A percentile compares a stretch with the other conserved stretches of the same genome.
These are phyloP conservation scores for Corynespora cassiicola DNA, from an alignment of 2,329 filamentous ascomycete genomes.

Conservation along the genomic window DNA sequence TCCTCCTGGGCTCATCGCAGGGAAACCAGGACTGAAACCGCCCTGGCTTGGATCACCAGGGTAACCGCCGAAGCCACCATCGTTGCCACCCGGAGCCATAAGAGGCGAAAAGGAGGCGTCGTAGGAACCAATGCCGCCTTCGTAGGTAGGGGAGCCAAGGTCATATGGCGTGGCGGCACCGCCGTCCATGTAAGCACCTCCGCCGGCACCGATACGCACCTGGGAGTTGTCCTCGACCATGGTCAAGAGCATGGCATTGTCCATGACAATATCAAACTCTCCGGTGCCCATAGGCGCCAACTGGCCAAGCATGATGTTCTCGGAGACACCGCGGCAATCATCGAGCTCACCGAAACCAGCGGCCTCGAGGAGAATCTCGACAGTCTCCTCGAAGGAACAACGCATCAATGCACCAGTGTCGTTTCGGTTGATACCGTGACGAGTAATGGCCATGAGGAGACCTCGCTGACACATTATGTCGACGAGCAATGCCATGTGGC, in stretches of 20 bases:
- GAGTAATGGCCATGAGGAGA: conserved; percentile 92
- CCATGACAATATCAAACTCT: conserved; percentile 91
- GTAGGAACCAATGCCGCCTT: conserved; percentile 62
- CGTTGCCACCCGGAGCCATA: conserved; percentile 67
- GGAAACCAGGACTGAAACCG: conserved; percentile 71
- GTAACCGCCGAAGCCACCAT: conserved; percentile 66
- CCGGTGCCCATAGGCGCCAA: conserved; percentile 97
- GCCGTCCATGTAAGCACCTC: conserved; percentile 73
- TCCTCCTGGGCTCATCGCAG: conserved; percentile 69
- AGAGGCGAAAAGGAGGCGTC: conserved; percentile 77
- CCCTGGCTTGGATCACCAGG: conserved; percentile 69
- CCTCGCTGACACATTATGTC: conserved; percentile 98
- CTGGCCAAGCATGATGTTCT: conserved; percentile 98
- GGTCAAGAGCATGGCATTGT: conserved; percentile 94
- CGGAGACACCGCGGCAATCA: conserved; percentile 96
- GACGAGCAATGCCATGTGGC: conserved; percentile 91
- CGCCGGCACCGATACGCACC: conserved; percentile 70
- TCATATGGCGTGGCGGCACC: conserved; percentile 96
- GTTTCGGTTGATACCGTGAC: conserved; percentile 97
- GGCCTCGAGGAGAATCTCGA: conserved; percentile 96
- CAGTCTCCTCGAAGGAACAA: conserved; percentile 99
- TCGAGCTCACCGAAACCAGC: conserved; percentile 94
- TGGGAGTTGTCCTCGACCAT: conserved; percentile 89
- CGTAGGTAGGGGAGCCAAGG: conserved; percentile 67
- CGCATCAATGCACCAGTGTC: conserved; percentile 99